phyloP scores from a whole-genome alignment of 2,329 filamentous ascomycete genomes.

The Colletotrichum tofieldiae region DNA sequence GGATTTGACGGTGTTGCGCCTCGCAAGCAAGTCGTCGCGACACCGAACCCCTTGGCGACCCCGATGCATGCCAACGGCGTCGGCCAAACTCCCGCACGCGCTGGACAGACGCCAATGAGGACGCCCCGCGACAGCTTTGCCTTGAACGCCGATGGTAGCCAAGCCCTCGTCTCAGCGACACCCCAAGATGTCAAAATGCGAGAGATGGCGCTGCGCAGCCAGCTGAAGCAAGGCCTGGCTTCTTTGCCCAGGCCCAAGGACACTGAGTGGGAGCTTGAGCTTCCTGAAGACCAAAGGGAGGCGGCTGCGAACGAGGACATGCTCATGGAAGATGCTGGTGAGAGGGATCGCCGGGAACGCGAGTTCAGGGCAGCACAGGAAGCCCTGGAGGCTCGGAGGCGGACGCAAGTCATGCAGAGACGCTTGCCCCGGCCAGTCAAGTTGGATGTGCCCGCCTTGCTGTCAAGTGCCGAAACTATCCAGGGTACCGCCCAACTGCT shows the following conservation, averaged over 20 bases:
- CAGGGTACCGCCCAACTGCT: conserved; percentile 76
- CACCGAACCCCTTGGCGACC: conserved; percentile 95
- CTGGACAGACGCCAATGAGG: conserved; percentile 86
- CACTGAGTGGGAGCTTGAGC: conserved; percentile 92
- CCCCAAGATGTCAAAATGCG: conserved; percentile 82
- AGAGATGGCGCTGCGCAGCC: conserved; percentile 77
- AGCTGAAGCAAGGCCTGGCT: conserved; percentile 81
- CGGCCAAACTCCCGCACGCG: conserved; percentile 77
- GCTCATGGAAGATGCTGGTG: conserved; percentile 73
- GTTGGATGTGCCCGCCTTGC: conserved; percentile 79
- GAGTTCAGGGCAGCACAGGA: conserved; percentile 81
- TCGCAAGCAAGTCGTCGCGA: conserved; percentile 85
- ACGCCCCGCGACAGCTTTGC: conserved; percentile 91
- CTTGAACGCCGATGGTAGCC: conserved; percentile 81
- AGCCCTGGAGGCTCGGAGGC: conserved; percentile 84
- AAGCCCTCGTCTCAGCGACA: conserved; percentile 80
- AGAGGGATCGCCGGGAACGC: conserved; percentile 84
- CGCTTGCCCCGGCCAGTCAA: conserved; percentile 82
- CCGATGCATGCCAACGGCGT: conserved; percentile 78
- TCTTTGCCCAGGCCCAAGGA: conserved; percentile 94
- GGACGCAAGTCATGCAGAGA: conserved; percentile 93
- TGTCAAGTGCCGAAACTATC: conserved; percentile 71
- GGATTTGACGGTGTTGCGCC: conserved; percentile 91
- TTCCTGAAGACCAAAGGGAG: conserved; percentile 87
- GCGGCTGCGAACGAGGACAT: conserved; percentile 61